These are phyloP conservation scores for Lablab purpureus DNA, from an alignment of 306 rosid genomes.

Conservation along the genomic window DNA sequence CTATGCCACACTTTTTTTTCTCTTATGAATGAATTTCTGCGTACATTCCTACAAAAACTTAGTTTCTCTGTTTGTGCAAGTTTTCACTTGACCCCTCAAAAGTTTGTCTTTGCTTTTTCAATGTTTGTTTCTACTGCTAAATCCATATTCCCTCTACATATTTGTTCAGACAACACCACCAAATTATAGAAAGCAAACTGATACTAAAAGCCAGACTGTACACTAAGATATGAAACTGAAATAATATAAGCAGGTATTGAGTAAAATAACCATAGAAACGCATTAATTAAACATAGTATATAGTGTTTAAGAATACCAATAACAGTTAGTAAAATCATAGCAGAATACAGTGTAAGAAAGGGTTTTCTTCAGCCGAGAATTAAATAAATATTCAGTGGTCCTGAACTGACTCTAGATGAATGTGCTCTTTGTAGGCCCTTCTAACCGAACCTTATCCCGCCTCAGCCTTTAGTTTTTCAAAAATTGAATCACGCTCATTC, in stretches of 20 bases:
- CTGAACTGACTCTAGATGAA: slow-evolving; percentile 38
- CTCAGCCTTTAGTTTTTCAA: not conserved
- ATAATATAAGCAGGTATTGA: not conserved
- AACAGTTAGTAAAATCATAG: not conserved
- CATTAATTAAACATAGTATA: too few species aligned
- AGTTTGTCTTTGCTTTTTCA: slow-evolving; percentile 29
- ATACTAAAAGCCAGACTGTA: not conserved
- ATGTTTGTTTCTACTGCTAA: slow-evolving; percentile 4
- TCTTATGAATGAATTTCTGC: not conserved
- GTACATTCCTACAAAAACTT: not conserved
- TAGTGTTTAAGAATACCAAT: not conserved
- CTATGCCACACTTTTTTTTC: not conserved
- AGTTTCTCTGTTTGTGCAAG: slow-evolving; percentile 14
- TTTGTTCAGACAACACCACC: slow-evolving; percentile 1
- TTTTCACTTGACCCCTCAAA: not conserved
- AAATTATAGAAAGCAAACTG: not conserved
- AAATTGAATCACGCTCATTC: slow-evolving; percentile 33
- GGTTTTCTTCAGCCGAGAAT: not conserved
- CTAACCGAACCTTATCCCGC: slow-evolving; percentile 38
- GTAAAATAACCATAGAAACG: not conserved
- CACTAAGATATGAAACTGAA: not conserved
- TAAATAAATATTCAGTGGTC: slow-evolving; percentile 43
- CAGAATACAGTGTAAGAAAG: not conserved
- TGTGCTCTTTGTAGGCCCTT: slow-evolving; percentile 53
- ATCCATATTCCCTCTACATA: slow-evolving; percentile 9